Conservation (phyloP, 139 green algal species). For the Chlorella sp. region DNA sequence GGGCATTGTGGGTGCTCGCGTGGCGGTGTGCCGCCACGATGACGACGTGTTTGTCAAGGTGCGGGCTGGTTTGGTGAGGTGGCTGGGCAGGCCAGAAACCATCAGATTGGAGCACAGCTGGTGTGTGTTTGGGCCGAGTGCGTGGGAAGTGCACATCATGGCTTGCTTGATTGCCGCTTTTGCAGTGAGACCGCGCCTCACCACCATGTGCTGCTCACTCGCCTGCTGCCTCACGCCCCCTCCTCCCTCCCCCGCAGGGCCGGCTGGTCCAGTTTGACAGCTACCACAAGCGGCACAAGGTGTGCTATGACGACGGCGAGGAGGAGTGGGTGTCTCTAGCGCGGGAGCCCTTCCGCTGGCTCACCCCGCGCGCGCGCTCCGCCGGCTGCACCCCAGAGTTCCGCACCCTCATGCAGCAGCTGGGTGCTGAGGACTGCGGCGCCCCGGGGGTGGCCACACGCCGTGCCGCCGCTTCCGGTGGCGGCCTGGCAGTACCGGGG, state of each 20-base stretch:
- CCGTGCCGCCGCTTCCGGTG: not conserved
- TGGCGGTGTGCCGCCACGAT: conserved; percentile 49
- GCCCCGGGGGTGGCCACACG: conserved; percentile 7
- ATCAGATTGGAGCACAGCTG: too few relatives aligned
- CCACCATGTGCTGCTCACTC: not conserved
- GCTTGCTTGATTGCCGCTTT: not conserved
- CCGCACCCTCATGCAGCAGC: conserved; percentile 39
- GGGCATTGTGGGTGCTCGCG: conserved; percentile 33
- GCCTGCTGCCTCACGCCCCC: not conserved
- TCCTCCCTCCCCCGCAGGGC: conserved; percentile 22
- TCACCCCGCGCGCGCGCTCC: conserved; percentile 30
- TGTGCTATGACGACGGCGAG: conserved; percentile 73
- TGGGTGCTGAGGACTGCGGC: conserved; percentile 36
- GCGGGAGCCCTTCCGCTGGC: conserved; percentile 49
- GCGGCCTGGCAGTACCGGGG: not conserved
- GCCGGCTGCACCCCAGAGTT: conserved; percentile 23
- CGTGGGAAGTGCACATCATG: too few relatives aligned
- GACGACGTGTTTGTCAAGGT: conserved; percentile 37
- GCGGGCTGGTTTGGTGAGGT: not conserved
- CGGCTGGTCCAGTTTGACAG: conserved; percentile 49
- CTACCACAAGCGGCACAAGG: conserved; percentile 60
- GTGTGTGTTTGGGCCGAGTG: too few relatives aligned
- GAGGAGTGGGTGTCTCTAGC: conserved; percentile 62
- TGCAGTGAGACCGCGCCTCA: not conserved
- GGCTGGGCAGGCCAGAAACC: not conserved